Evolutionary conservation across 176 grass and related monocot species (phyloP), one percentile per base, ranked within the genome.

Genomic region (Saccharum spontaneum): DNA sequence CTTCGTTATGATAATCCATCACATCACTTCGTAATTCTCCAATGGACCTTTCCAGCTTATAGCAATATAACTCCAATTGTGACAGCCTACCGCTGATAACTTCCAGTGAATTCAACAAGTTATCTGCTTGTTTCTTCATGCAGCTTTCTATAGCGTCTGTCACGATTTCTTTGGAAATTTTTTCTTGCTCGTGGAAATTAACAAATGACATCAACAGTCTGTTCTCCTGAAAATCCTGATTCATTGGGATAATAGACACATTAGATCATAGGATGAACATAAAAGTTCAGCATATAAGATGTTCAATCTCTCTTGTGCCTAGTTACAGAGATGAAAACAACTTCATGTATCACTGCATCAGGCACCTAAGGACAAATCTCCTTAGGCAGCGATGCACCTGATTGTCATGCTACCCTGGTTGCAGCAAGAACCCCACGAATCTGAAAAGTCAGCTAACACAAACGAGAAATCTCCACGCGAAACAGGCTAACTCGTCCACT

Each of bases 91-190:
- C 97, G 40, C 91, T 90, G 48, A 99, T 94, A 76, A 92, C 97
- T 40, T 99, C 93, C 65, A 99, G 90, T 11, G 90, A 94, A 8
- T 88, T 76, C 83, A 99, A 87, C 80, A 99, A 52, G 20, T 86
- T 96, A 28, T 99, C 93, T 50, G 97, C 97, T 64, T 99, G 92
- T 75, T 99, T 99, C 71, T 99, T 96, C 93, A 99, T 99, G 84
- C 93, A 99, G n/a, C 71, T 92, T 75, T 99, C 93, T 44, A 99
- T 89, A 67, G 76, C 89, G 40, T 81, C 87, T 24, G 87, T 91
- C 16, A 96, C 66, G 0, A 92, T 52, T 67, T 96, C 84, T 59
- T 88, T 96, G 38, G 88, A 92, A 78, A 71, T 45, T 30, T 79
- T 92, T 54, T 95, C 93, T 85, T 94, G 88, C 8, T 94, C 93